A percentile compares a stretch with the other conserved stretches of the same genome.
Conservation (phyloP, 2,329 filamentous ascomycete species). For the Escovopsis sp. region DNA sequence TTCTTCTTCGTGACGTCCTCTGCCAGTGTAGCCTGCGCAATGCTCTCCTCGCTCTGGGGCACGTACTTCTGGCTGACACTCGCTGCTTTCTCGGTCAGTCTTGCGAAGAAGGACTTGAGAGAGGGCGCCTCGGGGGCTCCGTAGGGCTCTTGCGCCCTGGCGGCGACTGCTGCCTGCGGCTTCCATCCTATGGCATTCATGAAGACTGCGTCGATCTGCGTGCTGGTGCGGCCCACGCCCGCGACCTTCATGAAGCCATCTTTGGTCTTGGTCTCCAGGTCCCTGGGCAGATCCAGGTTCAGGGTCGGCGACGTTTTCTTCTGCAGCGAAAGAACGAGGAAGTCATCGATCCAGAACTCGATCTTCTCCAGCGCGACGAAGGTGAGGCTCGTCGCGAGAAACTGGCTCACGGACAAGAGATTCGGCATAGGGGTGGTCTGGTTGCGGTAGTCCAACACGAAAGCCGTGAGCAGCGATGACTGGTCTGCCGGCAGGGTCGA, state of each 20-base stretch:
- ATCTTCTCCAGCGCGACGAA: slow-evolving; percentile 83
- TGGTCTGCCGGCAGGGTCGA: slow-evolving; percentile 57
- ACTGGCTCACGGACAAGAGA: slow-evolving; percentile 75
- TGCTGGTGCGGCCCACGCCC: slow-evolving; percentile 69
- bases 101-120: slow-evolving; percentile 65
- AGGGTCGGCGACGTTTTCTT: slow-evolving; percentile 78
- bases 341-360: slow-evolving; percentile 83
- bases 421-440: slow-evolving; percentile 75
- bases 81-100: slow-evolving; percentile 46
- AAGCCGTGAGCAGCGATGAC: slow-evolving; percentile 62
- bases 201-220: slow-evolving; percentile 82
- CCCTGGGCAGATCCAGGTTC: slow-evolving; percentile 57
- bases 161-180: slow-evolving; percentile 28
- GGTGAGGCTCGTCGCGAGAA: slow-evolving; percentile 85
- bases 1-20: slow-evolving; percentile 60
- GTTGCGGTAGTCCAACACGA: slow-evolving; percentile 88
- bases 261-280: slow-evolving; percentile 68
- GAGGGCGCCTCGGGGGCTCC: slow-evolving; percentile 40
- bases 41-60: slow-evolving; percentile 46
- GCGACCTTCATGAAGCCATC: slow-evolving; percentile 80
- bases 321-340: slow-evolving; percentile 59
- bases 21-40: slow-evolving; percentile 44
- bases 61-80: slow-evolving; percentile 38
- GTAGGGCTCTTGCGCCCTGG: slow-evolving; percentile 35
- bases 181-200: slow-evolving; percentile 85